Evolutionary conservation across 257 asterid species (phyloP).

Genomic region (Fraxinus cuspidata): DNA sequence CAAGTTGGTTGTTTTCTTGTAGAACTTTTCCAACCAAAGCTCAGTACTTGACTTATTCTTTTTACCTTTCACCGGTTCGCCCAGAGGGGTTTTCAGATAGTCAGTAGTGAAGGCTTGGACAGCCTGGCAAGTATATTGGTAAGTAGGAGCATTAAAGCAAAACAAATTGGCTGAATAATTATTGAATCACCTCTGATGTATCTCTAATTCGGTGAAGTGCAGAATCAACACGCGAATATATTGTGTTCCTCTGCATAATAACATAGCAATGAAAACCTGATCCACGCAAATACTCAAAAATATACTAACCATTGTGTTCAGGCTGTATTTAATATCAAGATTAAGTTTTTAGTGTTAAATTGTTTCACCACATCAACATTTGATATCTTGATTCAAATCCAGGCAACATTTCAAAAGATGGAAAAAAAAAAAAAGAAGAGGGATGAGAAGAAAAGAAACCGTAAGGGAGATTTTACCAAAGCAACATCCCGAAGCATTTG

Average conservation of each 20-base stretch:
- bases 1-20: slow-evolving; percentile 84
- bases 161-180: neutral
- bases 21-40: slow-evolving; percentile 94
- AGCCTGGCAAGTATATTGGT: slow-evolving; percentile 46
- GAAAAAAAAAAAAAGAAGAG: neutral
- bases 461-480: slow-evolving; percentile 49
- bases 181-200: slow-evolving; percentile 71
- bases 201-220: slow-evolving; percentile 92
- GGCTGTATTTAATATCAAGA: neutral
- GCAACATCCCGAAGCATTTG: slow-evolving; percentile 92
- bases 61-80: slow-evolving; percentile 94
- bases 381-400: neutral
- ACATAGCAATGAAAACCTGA: neutral
- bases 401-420: neutral
- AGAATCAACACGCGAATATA: slow-evolving; percentile 92
- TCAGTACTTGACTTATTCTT: slow-evolving; percentile 86
- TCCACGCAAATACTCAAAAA: neutral
- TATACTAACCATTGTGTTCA: neutral
- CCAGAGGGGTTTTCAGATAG: slow-evolving; percentile 86
- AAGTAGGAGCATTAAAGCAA: slow-evolving; percentile 5
- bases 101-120: slow-evolving; percentile 88
- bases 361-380: slow-evolving; percentile 10
- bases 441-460: no score
- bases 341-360: neutral
- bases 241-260: slow-evolving; percentile 74